phyloP scores from a whole-genome alignment of 768 basidiomycete genomes.

The Naganishia vishniacii region DNA sequence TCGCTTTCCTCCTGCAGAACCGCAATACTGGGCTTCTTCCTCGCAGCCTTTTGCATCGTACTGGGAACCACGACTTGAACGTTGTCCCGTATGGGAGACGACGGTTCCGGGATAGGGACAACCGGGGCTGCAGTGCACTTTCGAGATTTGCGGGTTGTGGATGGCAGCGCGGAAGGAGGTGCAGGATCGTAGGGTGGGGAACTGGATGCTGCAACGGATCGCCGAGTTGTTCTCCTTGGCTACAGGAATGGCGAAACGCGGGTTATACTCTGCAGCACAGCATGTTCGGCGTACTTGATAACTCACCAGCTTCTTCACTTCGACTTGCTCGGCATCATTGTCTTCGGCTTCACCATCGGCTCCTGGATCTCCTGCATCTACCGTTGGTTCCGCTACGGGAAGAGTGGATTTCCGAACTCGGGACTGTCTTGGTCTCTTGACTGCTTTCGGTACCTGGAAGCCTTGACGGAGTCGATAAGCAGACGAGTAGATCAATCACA shows the following conservation, averaged over 20 bases:
- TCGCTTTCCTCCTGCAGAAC: conserved; percentile 22
- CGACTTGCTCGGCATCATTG: not conserved
- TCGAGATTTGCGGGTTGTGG: conserved; percentile 4
- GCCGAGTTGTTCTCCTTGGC: conserved; percentile 6
- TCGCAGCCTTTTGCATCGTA: not conserved
- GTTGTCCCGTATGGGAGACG: conserved; percentile 3
- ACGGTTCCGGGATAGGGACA: not conserved
- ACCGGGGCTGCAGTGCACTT: not conserved
- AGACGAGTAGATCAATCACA: not conserved
- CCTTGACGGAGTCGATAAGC: not conserved
- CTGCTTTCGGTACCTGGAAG: not conserved
- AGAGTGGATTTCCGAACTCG: conserved; percentile 2
- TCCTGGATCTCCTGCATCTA: conserved; percentile 5
- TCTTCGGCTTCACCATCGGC: conserved; percentile 14
- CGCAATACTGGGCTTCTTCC: not conserved
- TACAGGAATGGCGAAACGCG: not conserved
- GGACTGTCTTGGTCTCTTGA: conserved; percentile 22
- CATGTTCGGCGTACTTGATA: not conserved
- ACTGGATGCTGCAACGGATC: conserved; percentile 14
- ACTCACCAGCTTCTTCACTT: conserved; percentile 12
- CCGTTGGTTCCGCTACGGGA: not conserved
- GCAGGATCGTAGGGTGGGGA: not conserved
- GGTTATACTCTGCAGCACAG: not conserved
- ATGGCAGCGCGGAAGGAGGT: conserved; percentile 4
- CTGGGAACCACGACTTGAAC: conserved; percentile 1